These are phyloP conservation scores for Antrodiella citrinella DNA, from an alignment of 768 basidiomycete genomes.

Conservation along the genomic window DNA sequence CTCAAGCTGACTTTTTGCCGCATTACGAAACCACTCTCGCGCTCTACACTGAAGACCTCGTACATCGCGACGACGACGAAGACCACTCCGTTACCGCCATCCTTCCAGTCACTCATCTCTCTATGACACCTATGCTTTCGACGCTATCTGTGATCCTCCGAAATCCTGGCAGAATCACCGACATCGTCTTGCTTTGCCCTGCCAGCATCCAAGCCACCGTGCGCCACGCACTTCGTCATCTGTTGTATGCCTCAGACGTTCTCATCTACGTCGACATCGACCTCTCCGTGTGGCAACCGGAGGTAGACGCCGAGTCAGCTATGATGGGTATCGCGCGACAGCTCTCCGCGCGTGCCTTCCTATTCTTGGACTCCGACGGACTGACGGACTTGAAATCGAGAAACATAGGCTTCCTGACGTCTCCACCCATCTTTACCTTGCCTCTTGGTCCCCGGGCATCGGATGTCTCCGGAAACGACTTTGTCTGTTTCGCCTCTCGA, in stretches of 20 bases:
- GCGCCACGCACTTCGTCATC: slow-evolving; percentile 27
- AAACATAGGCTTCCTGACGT: slow-evolving; percentile 13
- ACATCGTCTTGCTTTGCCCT: slow-evolving; percentile 43
- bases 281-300: slow-evolving; percentile 25
- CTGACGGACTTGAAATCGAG: slow-evolving; percentile 26
- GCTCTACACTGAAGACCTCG: neutral
- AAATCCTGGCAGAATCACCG: slow-evolving; percentile 25
- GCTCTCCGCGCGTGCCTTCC: slow-evolving; percentile 39
- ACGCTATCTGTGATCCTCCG: slow-evolving; percentile 20
- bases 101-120: slow-evolving; percentile 30
- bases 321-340: slow-evolving; percentile 30
- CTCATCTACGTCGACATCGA: slow-evolving; percentile 35
- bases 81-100: neutral
- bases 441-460: slow-evolving; percentile 10
- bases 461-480: neutral
- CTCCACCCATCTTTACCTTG: neutral
- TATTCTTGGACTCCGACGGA: slow-evolving; percentile 44
- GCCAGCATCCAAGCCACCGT: slow-evolving; percentile 25
- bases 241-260: slow-evolving; percentile 21
- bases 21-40: neutral
- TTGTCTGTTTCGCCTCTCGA: slow-evolving; percentile 19
- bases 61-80: neutral
- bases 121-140: slow-evolving; percentile 25
- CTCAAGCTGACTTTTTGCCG: too few species aligned
- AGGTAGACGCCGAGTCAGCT: slow-evolving; percentile 16